Percentiles rank a stretch among this genome's conserved stretches.
phyloP scores from a whole-genome alignment of 2,329 filamentous ascomycete genomes.

The Chrysoporthe cubensis region DNA sequence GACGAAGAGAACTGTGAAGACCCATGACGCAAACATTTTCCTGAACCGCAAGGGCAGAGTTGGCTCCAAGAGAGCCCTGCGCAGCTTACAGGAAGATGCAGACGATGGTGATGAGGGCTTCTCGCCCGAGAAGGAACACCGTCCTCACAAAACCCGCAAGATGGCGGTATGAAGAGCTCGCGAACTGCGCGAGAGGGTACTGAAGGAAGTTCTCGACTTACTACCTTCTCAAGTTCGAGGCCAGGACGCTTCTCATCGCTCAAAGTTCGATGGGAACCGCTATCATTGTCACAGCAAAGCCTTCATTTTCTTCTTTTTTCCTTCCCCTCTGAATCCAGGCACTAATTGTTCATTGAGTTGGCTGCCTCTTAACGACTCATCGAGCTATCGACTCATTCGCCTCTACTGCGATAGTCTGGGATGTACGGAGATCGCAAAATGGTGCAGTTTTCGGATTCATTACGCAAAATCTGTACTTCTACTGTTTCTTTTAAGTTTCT shows the following conservation, averaged over 20 bases:
- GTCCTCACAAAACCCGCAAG: background rate
- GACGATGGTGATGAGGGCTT: background rate
- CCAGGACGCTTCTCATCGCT: background rate
- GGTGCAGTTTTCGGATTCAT: background rate
- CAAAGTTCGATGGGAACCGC: background rate
- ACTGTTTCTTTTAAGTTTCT: background rate
- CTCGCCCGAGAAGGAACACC: background rate
- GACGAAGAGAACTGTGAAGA: background rate
- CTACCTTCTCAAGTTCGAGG: background rate
- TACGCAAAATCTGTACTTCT: background rate
- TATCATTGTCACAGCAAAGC: background rate
- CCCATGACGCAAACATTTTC: background rate
- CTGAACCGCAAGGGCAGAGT: background rate
- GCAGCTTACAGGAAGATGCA: background rate
- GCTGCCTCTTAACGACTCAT: background rate
- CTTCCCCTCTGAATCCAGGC: background rate
- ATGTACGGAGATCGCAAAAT: background rate
- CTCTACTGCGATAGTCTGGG: background rate
- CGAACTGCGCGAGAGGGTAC: background rate
- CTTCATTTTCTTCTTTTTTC: background rate
- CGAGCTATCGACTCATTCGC: background rate
- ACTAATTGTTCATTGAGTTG: background rate
- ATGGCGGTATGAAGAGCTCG: background rate
- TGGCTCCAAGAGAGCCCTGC: background rate
- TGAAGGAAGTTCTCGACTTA: background rate